phyloP scores from a whole-genome alignment of 2,329 filamentous ascomycete genomes.

The Diplocarpon rosae region DNA sequence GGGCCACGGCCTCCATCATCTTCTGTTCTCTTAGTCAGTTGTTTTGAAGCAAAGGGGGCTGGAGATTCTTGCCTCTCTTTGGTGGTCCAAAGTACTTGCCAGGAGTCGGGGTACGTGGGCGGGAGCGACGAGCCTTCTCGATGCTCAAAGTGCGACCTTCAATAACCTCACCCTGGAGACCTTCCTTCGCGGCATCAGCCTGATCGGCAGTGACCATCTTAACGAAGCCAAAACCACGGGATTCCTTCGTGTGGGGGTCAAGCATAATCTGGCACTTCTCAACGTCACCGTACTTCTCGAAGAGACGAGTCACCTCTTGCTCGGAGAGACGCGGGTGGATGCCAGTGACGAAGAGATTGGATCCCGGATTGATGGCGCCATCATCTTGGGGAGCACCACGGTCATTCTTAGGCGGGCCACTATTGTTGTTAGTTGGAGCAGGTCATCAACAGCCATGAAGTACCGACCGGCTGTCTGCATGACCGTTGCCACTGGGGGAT shows the following conservation, averaged over 20 bases:
- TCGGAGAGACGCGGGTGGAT: constrained; percentile 90
- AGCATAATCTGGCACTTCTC: constrained; percentile 99
- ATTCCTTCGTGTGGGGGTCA: constrained; percentile 96
- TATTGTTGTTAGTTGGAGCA: constrained; percentile 5
- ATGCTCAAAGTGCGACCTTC: constrained; percentile 95
- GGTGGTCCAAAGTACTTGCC: constrained; percentile 99
- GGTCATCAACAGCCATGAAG: not conserved
- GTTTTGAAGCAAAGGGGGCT: constrained; percentile 29
- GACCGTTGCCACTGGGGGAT: constrained; percentile 43
- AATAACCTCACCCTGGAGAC: constrained; percentile 86
- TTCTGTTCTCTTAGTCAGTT: constrained; percentile 31
- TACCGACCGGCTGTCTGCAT: constrained; percentile 35
- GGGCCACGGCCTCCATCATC: constrained; percentile 40
- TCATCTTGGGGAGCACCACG: constrained; percentile 49
- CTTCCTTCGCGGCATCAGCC: constrained; percentile 94
- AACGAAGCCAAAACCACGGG: constrained; percentile 96
- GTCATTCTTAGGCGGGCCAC: constrained; percentile 38
- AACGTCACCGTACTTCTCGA: constrained; percentile 97
- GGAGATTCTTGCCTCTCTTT: constrained; percentile 72
- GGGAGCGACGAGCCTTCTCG: constrained; percentile 93
- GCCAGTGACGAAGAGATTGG: constrained; percentile 97
- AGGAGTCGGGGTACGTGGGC: constrained; percentile 89
- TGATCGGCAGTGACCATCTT: constrained; percentile 96
- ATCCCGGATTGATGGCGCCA: constrained; percentile 80
- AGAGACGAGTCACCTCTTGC: constrained; percentile 83